Percentiles rank a stretch among this genome's conserved stretches.
These are phyloP conservation scores for Craspedostauros australis DNA, from an alignment of 108 stramenopile genomes.

Conservation along the genomic window DNA sequence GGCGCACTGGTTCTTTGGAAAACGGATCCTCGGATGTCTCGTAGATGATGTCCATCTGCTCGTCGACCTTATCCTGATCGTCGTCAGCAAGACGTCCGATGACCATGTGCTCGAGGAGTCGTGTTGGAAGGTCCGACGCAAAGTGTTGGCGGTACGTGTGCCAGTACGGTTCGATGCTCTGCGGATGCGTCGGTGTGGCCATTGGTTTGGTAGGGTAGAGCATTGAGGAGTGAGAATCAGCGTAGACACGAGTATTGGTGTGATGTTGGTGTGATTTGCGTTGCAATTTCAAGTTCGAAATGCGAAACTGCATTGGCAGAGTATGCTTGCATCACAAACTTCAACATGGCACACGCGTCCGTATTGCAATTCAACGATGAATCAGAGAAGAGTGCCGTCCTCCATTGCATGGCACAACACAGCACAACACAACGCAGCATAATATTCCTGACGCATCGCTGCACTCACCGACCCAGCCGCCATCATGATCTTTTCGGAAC, in stretches of 20 bases:
- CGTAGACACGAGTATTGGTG: no score
- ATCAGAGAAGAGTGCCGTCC: no score
- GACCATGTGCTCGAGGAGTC: constrained; percentile 72
- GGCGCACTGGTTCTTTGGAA: constrained; percentile 60
- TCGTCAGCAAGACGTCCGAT: constrained; percentile 56
- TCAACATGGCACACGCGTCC: no score
- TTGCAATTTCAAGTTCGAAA: no score
- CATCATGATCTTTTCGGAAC: constrained; percentile 81
- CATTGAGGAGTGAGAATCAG: neutral
- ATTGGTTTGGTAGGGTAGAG: neutral
- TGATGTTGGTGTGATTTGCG: no score
- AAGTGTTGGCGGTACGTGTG: constrained; percentile 81
- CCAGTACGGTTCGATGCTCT: constrained; percentile 59
- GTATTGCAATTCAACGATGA: no score
- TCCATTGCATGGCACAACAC: no score
- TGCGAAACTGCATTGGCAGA: no score
- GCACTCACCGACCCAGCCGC: constrained; percentile 37
- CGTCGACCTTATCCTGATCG: constrained; percentile 73
- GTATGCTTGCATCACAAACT: no score
- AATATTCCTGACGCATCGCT: no score
- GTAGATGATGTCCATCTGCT: constrained; percentile 52
- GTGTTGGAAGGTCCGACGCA: constrained; percentile 72
- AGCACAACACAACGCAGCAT: no score
- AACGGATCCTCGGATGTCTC: constrained; percentile 64
- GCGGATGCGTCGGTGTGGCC: no score